phyloP scores from a whole-genome alignment of 1,139 yeast species.

The Debaryomyces coudertii region DNA sequence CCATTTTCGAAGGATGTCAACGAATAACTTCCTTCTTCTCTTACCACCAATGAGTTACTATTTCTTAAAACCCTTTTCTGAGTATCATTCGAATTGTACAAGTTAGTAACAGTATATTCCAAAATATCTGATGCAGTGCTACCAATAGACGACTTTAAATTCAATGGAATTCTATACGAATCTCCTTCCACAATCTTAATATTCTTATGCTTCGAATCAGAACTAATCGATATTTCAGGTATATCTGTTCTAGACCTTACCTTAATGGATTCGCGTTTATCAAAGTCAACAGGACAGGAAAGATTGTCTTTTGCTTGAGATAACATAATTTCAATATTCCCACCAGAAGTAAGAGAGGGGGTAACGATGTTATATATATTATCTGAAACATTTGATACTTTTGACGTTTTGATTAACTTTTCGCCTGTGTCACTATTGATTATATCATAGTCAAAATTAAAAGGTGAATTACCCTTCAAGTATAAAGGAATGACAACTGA shows the following conservation, averaged over 20 bases:
- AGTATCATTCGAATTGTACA: constrained; percentile 26
- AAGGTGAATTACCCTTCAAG: constrained; percentile 81
- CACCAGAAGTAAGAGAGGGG: constrained; percentile 63
- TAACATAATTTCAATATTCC: constrained; percentile 65
- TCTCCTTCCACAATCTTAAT: constrained; percentile 65
- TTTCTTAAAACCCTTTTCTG: constrained; percentile 32
- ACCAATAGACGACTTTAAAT: constrained; percentile 37
- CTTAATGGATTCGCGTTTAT: constrained; percentile 55
- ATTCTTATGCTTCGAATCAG: constrained; percentile 24
- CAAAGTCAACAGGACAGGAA: constrained; percentile 68
- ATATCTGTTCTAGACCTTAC: constrained; percentile 68
- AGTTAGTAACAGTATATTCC: constrained; percentile 26
- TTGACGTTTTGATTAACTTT: constrained; percentile 47
- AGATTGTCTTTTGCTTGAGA: constrained; percentile 70
- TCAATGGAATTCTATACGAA: constrained; percentile 58
- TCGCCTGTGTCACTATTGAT: constrained; percentile 40
- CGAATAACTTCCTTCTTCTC: constrained; percentile 64
- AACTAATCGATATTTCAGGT: constrained; percentile 44
- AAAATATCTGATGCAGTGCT: constrained; percentile 28
- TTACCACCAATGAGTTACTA: constrained; percentile 44
- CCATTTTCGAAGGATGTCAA: constrained; percentile 63
- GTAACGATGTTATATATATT: constrained; percentile 47
- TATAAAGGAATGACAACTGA: constrained; percentile 50
- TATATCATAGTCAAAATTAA: constrained; percentile 58
- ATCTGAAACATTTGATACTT: constrained; percentile 46